Percentiles rank a stretch among this genome's conserved stretches.
Evolutionary conservation across 2,329 filamentous ascomycete species (phyloP).

Genomic region (Cytospora chrysosperma): DNA sequence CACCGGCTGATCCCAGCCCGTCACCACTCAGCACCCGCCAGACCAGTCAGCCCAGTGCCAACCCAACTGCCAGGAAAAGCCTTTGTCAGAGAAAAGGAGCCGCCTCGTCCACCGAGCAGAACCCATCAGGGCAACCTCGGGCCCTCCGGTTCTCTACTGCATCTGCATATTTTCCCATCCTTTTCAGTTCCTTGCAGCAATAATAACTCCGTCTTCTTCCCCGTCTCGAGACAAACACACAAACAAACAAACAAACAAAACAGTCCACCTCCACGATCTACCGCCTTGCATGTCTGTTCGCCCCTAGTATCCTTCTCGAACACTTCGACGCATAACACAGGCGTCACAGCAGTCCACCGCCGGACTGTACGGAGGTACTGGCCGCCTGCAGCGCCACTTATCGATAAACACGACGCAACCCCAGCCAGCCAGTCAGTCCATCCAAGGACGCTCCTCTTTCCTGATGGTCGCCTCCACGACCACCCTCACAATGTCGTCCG

Average conservation of each 20-base stretch:
- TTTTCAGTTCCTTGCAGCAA: neutral
- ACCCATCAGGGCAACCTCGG: neutral
- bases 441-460: conserved; percentile 2
- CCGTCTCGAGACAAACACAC: neutral
- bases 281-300: neutral
- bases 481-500: conserved; percentile 40
- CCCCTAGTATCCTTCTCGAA: neutral
- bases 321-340: neutral
- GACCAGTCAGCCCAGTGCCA: neutral
- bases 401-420: conserved; percentile 17
- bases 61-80: neutral
- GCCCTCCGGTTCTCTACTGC: neutral
- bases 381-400: conserved; percentile 15
- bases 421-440: conserved; percentile 7
- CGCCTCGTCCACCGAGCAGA: neutral
- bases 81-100: conserved; percentile 11
- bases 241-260: too few species aligned
- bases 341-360: neutral
- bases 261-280: neutral
- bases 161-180: neutral
- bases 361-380: neutral
- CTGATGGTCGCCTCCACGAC: conserved; percentile 43
- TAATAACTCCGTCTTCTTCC: neutral
- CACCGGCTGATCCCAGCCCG: conserved; percentile 14
- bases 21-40: neutral